Base-by-base conservation (phyloP, 805 yeast species). In the Wickerhamomyces xylosicus region DNA sequence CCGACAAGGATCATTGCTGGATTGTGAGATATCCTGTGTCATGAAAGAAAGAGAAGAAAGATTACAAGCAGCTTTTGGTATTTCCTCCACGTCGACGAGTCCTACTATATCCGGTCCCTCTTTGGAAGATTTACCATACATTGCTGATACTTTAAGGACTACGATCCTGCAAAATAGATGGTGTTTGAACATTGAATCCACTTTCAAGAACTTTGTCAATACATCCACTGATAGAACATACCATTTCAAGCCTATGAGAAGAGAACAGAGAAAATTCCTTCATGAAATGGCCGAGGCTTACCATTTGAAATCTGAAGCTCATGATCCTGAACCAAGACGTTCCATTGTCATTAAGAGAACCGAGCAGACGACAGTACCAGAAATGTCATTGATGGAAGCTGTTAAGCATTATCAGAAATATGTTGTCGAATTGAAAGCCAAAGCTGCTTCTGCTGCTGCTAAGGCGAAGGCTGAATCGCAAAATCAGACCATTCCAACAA, bases 301-400 rank as follows among this genome's bases (percentile, higher is more conserved):
- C 54, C 63, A 69, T 11, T 49, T 85, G 11, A 77, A 72, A 47
- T 65, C 81, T 0, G 87, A 83, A 49, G 73, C 89, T 2, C 92
- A 84, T 44, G 95, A 85, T 56, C 74, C 72, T 3, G 95, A 85
- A 47, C 95, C 95, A 0, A 66, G 74, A 38, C 59, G 95, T 43
- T 73, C 81, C 10, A 90, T 86, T 1, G 77, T 72, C 46, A 66
- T 86, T n/a, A 59, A 64, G 37, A 56, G 66, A 34, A 52, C 55
- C 6, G 41, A 48, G 11, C 45, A 40, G 1, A 53, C 64, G 0
- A 49, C 44, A 9, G 41, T 62, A 2, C 85, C 86, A 0, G 48
- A 53, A 10, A 48, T 67, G 33, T 62, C 69, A 2, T 57, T 81
- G n/a, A 61, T 60, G 21, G 71, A 71, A 37, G 71, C 72, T 0